A percentile compares a stretch with the other conserved stretches of the same genome.
Conservation (phyloP, 1,284 basidiomycete genomes). For the Tylopilus sp. region DNA sequence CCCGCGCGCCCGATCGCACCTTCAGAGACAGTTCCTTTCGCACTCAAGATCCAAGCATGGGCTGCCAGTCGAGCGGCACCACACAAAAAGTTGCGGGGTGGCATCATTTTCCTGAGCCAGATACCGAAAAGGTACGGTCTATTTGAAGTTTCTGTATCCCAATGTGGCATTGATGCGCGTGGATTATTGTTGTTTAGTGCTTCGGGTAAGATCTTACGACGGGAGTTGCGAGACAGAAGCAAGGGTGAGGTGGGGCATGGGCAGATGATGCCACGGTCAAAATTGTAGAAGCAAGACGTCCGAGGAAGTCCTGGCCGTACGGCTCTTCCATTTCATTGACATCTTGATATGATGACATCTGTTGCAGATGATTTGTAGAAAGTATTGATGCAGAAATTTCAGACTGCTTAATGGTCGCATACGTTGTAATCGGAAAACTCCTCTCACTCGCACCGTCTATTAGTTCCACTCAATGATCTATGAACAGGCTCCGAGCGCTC, state of each 20-base stretch:
- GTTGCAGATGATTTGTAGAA: not conserved
- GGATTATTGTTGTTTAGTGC: slow-evolving; percentile 52
- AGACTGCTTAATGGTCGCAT: no score
- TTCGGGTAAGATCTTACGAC: slow-evolving; percentile 78
- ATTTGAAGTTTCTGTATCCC: slow-evolving; percentile 3
- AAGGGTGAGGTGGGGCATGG: slow-evolving; percentile 56
- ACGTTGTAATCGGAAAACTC: no score
- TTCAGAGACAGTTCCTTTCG: slow-evolving; percentile 54
- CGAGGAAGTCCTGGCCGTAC: not conserved
- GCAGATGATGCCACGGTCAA: slow-evolving; percentile 28
- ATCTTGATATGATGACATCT: not conserved
- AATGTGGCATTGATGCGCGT: not conserved
- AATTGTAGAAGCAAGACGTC: slow-evolving; percentile 6
- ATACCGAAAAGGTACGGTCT: slow-evolving; percentile 74
- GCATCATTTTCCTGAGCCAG: slow-evolving; percentile 64
- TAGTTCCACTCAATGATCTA: no score
- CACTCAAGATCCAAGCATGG: slow-evolving; percentile 69
- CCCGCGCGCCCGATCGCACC: slow-evolving; percentile 31
- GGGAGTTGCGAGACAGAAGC: slow-evolving; percentile 69
- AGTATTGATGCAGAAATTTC: no score
- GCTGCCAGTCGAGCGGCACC: slow-evolving; percentile 68
- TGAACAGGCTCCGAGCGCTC: no score
- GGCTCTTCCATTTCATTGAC: not conserved
- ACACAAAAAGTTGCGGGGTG: slow-evolving; percentile 76
- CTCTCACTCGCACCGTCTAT: no score